A percentile compares a stretch with the other conserved stretches of the same genome.
Conservation (phyloP, 768 basidiomycete species). For the Lentinula detonsa region DNA sequence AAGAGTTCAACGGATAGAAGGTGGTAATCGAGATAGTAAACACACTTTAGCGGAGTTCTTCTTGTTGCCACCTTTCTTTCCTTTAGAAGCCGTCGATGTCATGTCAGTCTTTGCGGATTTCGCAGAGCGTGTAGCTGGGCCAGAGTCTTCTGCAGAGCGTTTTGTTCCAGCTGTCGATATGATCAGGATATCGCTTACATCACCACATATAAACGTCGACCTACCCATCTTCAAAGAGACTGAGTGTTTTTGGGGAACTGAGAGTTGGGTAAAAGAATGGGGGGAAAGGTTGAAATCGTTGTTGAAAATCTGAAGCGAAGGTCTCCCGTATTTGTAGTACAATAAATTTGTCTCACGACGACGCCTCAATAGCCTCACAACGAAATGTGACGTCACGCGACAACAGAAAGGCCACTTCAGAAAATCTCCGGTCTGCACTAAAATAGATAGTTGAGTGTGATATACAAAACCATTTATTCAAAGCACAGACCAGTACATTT, state of each 20-base stretch:
- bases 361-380: not conserved
- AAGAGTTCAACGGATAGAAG: not conserved
- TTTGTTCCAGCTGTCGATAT: slow-evolving; percentile 30
- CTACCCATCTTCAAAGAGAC: not conserved
- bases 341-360: slow-evolving; percentile 4
- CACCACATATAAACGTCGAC: not conserved
- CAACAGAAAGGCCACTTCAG: not conserved
- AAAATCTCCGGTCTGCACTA: not conserved
- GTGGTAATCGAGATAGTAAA: not conserved
- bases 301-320: not conserved
- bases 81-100: slow-evolving; percentile 19
- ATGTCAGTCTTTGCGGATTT: slow-evolving; percentile 45
- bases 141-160: slow-evolving; percentile 31
- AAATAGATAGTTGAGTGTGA: not conserved
- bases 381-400: slow-evolving; percentile 6
- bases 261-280: not conserved
- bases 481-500: slow-evolving; percentile 5
- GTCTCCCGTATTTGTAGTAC: not conserved
- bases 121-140: slow-evolving; percentile 34
- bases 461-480: not conserved
- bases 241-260: not conserved
- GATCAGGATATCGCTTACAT: not conserved
- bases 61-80: slow-evolving; percentile 31
- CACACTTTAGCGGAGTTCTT: slow-evolving; percentile 40
- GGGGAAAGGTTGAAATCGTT: not conserved